phyloP scores from a whole-genome alignment of 1,284 basidiomycete genomes.

The Cystobasidium sp. region DNA sequence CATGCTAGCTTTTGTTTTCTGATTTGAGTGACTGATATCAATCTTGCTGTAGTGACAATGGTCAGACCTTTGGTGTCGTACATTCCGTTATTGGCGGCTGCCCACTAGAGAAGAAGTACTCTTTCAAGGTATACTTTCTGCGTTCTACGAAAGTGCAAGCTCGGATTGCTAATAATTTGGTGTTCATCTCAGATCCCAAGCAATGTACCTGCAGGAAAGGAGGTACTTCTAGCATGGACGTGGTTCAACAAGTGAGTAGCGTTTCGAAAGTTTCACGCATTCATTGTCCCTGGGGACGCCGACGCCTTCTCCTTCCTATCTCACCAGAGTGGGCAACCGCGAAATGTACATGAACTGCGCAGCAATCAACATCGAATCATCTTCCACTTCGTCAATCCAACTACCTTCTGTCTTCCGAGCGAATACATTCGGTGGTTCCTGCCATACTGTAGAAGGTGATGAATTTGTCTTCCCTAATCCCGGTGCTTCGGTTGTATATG shows the following conservation, averaged over 20 bases:
- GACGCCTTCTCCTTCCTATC: background rate
- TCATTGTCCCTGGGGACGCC: background rate
- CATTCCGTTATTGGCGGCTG: conserved; percentile 38
- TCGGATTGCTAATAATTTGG: background rate
- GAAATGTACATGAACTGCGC: conserved; percentile 43
- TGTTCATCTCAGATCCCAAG: conserved; percentile 5
- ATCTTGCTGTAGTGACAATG: conserved; percentile 25
- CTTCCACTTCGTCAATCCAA: conserved; percentile 23
- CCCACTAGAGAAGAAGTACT: conserved; percentile 18
- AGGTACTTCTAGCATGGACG: conserved; percentile 32
- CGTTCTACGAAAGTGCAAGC: background rate
- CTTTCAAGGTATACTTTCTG: conserved; percentile 10
- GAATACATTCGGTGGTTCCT: conserved; percentile 24
- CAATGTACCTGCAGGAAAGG: conserved; percentile 38
- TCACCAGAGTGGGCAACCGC: conserved; percentile 33
- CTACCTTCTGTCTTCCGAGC: conserved; percentile 34
- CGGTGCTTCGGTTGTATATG: conserved; percentile 42
- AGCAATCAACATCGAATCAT: conserved; percentile 34
- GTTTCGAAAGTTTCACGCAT: background rate
- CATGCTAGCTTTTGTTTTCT: background rate
- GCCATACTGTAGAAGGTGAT: conserved; percentile 39
- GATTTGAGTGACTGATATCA: background rate
- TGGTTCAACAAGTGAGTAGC: conserved; percentile 39
- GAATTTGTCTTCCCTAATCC: conserved; percentile 43
- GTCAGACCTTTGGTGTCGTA: conserved; percentile 28